Conservation (phyloP, 345 rosid species). For the Stellera chamaejasme region DNA sequence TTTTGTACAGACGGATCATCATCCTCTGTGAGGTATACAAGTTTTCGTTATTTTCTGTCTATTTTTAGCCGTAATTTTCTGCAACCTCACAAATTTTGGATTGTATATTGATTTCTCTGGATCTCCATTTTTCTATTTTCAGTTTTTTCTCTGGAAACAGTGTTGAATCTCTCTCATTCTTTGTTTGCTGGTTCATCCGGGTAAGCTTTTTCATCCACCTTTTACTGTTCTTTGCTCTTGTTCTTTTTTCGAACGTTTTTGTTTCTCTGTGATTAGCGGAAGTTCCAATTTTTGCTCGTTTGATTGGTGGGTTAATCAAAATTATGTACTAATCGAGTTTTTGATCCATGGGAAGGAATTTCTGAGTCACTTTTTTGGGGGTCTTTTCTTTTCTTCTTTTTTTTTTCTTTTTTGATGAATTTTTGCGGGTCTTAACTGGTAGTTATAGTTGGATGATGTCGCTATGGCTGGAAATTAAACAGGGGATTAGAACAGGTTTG, state of each 20-base stretch:
- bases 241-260: neutral
- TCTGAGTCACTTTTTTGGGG: conserved; percentile 5
- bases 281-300: neutral
- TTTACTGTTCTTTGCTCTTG: neutral
- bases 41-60: neutral
- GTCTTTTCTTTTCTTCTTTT: too few species aligned
- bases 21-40: conserved; percentile 19
- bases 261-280: neutral
- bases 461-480: too few species aligned
- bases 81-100: conserved; percentile 4
- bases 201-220: conserved; percentile 15
- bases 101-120: neutral
- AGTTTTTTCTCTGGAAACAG: neutral
- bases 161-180: neutral
- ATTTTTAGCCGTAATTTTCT: conserved; percentile 13
- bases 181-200: conserved; percentile 13
- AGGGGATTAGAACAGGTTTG: too few species aligned
- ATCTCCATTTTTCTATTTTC: conserved; percentile 5
- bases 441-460: neutral
- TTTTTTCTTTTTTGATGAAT: neutral
- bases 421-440: neutral
- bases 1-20: conserved; percentile 16
- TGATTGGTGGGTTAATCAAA: conserved; percentile 2
- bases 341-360: neutral
- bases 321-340: neutral